Evolutionary conservation across 164 flowering plant species (phyloP).

Genomic region (Santalum album): DNA sequence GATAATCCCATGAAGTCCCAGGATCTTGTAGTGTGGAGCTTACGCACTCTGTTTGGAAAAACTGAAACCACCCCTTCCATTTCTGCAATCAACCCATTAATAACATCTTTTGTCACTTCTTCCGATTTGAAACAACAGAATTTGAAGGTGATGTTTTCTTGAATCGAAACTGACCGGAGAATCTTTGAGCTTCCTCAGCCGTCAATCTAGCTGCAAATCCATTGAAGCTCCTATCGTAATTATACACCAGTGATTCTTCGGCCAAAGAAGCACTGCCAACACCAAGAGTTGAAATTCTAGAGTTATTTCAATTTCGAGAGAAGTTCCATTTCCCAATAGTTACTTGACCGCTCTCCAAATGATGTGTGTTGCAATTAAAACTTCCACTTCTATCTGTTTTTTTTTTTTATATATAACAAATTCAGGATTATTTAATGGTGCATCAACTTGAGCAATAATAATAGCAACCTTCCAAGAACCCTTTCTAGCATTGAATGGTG

Average conservation of each 20-base stretch:
- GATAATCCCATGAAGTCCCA: conserved; percentile 41
- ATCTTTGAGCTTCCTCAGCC: conserved; percentile 25
- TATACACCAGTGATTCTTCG: conserved; percentile 23
- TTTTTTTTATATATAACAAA: neutral
- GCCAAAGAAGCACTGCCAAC: conserved; percentile 19
- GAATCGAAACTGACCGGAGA: conserved; percentile 23
- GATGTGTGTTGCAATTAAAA: too few relatives aligned
- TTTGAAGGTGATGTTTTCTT: neutral
- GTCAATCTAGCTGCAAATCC: conserved; percentile 40
- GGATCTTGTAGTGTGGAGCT: conserved; percentile 48
- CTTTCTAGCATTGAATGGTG: conserved; percentile 28
- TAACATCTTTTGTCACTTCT: neutral
- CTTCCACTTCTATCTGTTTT: neutral
- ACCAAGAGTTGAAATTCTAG: neutral
- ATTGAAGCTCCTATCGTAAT: conserved; percentile 39
- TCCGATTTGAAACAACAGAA: neutral
- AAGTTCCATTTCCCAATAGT: neutral
- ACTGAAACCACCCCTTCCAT: conserved; percentile 43
- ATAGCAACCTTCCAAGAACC: conserved; percentile 28
- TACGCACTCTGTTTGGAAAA: conserved; percentile 21
- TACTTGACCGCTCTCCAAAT: neutral
- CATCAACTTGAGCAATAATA: neutral
- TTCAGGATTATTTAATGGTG: neutral
- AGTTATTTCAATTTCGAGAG: neutral
- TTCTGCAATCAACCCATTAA: conserved; percentile 16